Evolutionary conservation across 2,329 filamentous ascomycete genomes (phyloP), one percentile per base, ranked within the genome.

Genomic region (Onygena corvina): DNA sequence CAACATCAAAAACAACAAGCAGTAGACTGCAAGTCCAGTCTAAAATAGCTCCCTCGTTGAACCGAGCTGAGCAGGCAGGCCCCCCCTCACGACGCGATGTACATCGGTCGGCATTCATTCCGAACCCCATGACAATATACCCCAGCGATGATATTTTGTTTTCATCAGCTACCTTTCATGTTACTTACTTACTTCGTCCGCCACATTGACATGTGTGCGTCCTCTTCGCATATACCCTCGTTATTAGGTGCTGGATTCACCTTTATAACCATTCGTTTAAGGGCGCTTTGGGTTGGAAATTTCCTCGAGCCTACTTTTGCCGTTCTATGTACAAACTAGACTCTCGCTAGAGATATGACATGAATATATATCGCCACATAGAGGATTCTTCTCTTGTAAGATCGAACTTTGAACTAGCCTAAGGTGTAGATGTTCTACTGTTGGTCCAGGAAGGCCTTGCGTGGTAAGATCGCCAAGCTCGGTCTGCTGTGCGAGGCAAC

Each of bases 1-100:
- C 21, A 53, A 53, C 38, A 34, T 53, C 47, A 53, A 52, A 47
- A 50, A 45, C 38, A 11, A 40, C 7, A 40, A 20, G 18, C 21
- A 42, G 27, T 35, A 42, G 38, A 29, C 38, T 21, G 38, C 38
- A 12, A 42, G 38, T 29, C 16, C 38, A n/a, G 38, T 42, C 38
- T 27, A 16, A 38, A 42, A 42, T n/a, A n/a, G 38, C 38, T 42
- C 38, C 38, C 27, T 23, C n/a, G n/a, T 42, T 27, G 38, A 42
- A 23, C 27, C 16, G 38, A 42, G 38, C 38, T 42, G 12, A 42
- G 33, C n/a, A 35, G 38, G 38, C 21, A 42, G 38, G 38, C 16
- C 38, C 38, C 23, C 27, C n/a, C n/a, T n/a, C n/a, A n/a, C n/a
- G 16, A 42, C n/a, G 27, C 11, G 16, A 12, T 12, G 11, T 16